Conservation (phyloP, 768 basidiomycete genomes). For the Sutorius australiensis region DNA sequence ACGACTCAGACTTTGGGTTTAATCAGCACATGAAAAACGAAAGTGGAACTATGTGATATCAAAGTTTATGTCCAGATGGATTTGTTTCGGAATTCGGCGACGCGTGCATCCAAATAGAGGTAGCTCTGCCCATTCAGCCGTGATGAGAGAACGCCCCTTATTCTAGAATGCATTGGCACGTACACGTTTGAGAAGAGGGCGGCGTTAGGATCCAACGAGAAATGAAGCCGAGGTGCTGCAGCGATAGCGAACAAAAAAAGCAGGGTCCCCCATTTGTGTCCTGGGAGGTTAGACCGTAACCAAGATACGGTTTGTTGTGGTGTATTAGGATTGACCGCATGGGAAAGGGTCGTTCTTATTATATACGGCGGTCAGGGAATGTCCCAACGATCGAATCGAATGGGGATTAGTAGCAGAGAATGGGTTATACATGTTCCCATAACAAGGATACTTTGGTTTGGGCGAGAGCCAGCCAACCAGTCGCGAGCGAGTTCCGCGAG, state of each 20-base stretch:
- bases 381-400: slow-evolving; percentile 9
- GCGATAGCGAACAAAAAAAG: neutral
- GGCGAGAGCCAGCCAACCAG: slow-evolving; percentile 7
- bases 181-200: slow-evolving; percentile 11
- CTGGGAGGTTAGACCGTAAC: slow-evolving; percentile 16
- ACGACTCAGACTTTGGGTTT: neutral
- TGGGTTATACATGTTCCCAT: slow-evolving; percentile 13
- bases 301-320: slow-evolving; percentile 19
- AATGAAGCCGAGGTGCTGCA: slow-evolving; percentile 6
- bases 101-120: slow-evolving; percentile 18
- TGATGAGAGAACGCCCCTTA: slow-evolving; percentile 3
- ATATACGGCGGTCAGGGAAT: slow-evolving; percentile 10
- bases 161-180: slow-evolving; percentile 7
- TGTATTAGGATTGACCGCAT: slow-evolving; percentile 16
- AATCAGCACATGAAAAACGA: neutral
- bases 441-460: slow-evolving; percentile 5
- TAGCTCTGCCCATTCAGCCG: slow-evolving; percentile 10
- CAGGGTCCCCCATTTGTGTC: slow-evolving; percentile 1
- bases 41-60: neutral
- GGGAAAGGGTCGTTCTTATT: slow-evolving; percentile 19
- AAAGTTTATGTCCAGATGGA: slow-evolving; percentile 7
- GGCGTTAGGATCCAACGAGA: slow-evolving; percentile 9
- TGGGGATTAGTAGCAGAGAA: slow-evolving; percentile 16
- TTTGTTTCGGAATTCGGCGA: slow-evolving; percentile 2
- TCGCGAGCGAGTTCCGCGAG: slow-evolving; percentile 10